These are phyloP conservation scores for Fonsecaea monophora DNA, from an alignment of 2,329 filamentous ascomycete genomes.

Conservation along the genomic window DNA sequence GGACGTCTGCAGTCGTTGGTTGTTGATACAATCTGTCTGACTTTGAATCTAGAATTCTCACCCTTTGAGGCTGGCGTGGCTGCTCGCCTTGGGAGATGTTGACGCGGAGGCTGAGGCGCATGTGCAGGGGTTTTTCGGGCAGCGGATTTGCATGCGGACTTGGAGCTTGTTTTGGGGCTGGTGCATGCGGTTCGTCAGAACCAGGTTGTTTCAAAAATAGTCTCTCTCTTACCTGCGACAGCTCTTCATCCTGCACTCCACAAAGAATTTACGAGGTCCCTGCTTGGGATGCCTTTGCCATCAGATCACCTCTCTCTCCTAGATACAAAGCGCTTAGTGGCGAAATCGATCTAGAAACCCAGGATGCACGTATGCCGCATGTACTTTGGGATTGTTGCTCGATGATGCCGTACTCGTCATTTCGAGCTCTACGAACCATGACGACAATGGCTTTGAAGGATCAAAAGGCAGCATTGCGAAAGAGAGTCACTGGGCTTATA, in stretches of 20 bases:
- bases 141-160: conserved; percentile 9
- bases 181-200: not conserved
- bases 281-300: not conserved
- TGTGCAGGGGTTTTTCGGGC: conserved; percentile 15
- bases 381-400: conserved; percentile 13
- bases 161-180: conserved; percentile 22
- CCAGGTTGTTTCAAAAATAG: conserved; percentile 19
- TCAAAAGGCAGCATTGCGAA: conserved; percentile 38
- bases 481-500: conserved; percentile 32
- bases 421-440: conserved; percentile 18
- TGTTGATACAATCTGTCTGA: conserved; percentile 17
- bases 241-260: not conserved
- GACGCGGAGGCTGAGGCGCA: conserved; percentile 37
- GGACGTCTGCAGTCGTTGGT: conserved; percentile 10
- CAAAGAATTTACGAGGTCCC: not conserved
- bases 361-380: conserved; percentile 16
- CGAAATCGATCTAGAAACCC: not conserved
- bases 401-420: conserved; percentile 21
- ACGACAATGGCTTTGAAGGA: conserved; percentile 32
- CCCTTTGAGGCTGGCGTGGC: conserved; percentile 17
- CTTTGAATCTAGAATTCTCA: conserved; percentile 16
- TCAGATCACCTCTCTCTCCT: not conserved
- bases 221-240: not conserved
- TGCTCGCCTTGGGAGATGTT: conserved; percentile 13
- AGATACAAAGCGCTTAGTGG: not conserved